Evolutionary conservation across 352 stramenopile genomes (phyloP), one percentile per base, ranked within the genome.

Genomic region (Pythium plurisporium): DNA sequence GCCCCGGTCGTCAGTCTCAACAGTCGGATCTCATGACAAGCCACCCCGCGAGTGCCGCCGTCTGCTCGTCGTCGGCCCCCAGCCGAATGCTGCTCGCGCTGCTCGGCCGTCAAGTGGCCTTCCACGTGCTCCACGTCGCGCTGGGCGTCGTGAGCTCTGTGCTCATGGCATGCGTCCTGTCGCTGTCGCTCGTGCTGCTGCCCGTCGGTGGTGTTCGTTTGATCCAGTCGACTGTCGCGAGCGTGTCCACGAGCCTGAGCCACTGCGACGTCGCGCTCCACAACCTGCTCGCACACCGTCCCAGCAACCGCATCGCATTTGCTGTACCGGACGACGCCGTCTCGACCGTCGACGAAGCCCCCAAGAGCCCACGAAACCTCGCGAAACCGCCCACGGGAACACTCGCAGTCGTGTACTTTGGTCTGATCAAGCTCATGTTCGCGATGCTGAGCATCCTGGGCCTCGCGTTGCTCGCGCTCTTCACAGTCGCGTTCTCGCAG

Each of bases 201-300:
- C 76, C 77, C n/a, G 47, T 87, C 12, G 87, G 76, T 26, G 73
- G 75, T 45, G 73, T 73, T n/a, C n/a, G n/a, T n/a, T n/a, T n/a
- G n/a, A n/a, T n/a, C n/a, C n/a, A n/a, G n/a, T n/a, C n/a, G n/a
- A n/a, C n/a, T n/a, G n/a, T n/a, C n/a, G n/a, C n/a, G n/a, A 74
- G 75, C 25, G 42, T 87, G 40, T 82, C 40, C 64, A 73, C 15
- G 27, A 55, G n/a, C 44, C 49, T 79, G 36, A 74, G 67, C 41
- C 67, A 61, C 44, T 47, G 64, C 0, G 79, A 88, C 37, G 74
- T 59, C 0, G 52, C 69, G 17, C 55, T 88, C 31, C 76, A 87
- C 68, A 90, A 87, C 58, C 50, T 71, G 0, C 40, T 87, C 20
- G 63, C 70, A n/a, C 59, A 56, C 15, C 40, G 43, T 1, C 17